Conservation (phyloP, 2,329 filamentous ascomycete species). For the Blumeria hordei region DNA sequence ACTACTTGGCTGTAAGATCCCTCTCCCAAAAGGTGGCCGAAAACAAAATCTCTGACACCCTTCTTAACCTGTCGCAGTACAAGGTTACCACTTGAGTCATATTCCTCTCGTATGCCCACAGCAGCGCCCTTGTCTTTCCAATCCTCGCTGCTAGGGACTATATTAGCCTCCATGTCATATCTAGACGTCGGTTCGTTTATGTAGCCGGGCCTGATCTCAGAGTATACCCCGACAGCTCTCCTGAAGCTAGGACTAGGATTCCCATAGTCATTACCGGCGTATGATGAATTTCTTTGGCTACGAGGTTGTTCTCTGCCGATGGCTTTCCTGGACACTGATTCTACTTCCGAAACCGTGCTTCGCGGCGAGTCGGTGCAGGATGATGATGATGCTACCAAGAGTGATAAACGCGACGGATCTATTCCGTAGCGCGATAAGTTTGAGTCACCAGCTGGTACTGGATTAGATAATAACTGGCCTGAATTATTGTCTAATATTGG, state of each 20-base stretch:
- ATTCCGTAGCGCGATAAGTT: constrained; percentile 28
- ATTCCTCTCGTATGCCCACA: constrained; percentile 54
- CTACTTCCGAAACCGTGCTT: no score
- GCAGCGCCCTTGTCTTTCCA: constrained; percentile 95
- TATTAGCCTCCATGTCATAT: constrained; percentile 32
- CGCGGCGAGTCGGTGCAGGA: constrained; percentile 22
- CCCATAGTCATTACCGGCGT: no score
- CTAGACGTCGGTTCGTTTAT: constrained; percentile 16
- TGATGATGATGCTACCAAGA: constrained; percentile 27
- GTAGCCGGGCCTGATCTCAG: constrained; percentile 12
- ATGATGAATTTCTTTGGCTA: constrained; percentile 19
- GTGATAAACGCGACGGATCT: constrained; percentile 32
- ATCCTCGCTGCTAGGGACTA: constrained; percentile 47
- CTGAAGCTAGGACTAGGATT: no score
- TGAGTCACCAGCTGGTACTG: constrained; percentile 16
- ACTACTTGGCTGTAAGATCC: constrained; percentile 95
- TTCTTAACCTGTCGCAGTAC: constrained; percentile 78
- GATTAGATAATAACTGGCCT: constrained; percentile 18
- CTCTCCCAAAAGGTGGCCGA: constrained; percentile 74
- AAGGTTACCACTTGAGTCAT: constrained; percentile 64
- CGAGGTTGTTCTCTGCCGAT: constrained; percentile 48
- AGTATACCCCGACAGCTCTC: constrained; percentile 16
- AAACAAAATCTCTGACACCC: constrained; percentile 88
- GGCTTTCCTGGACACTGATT: constrained; percentile 39
- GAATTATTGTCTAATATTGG: constrained; percentile 17